Conservation (phyloP, 495 filamentous ascomycete genomes). For the Stereocaulon alpinum region DNA sequence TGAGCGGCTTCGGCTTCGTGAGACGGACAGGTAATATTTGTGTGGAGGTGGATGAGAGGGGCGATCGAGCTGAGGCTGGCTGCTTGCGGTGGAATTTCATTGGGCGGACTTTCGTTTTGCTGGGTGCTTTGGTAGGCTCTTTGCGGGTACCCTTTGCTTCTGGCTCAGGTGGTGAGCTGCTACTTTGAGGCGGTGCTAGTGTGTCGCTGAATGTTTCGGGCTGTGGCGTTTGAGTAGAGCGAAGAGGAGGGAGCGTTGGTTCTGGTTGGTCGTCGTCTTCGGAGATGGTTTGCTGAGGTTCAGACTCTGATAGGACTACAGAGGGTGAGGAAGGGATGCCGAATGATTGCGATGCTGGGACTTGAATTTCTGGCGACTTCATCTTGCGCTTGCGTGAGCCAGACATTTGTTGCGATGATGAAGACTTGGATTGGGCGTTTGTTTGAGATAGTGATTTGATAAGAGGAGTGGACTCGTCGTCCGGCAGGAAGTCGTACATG, state of each 20-base stretch:
- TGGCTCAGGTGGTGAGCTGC: conserved; percentile 12
- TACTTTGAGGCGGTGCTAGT: conserved; percentile 22
- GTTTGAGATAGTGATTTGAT: conserved; percentile 10
- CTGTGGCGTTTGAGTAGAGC: conserved; percentile 3
- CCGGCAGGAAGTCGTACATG: conserved; percentile 48
- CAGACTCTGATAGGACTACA: background rate
- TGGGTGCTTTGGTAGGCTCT: background rate
- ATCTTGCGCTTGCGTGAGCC: conserved; percentile 23
- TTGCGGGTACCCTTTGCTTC: background rate
- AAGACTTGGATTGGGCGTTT: conserved; percentile 8
- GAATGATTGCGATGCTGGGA: conserved; percentile 18
- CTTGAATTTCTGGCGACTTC: conserved; percentile 20
- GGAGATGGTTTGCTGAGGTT: conserved; percentile 4
- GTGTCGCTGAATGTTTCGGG: conserved; percentile 17
- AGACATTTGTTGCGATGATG: conserved; percentile 14
- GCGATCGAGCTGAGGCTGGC: conserved; percentile 11
- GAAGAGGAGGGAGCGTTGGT: conserved; percentile 13
- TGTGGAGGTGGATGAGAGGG: conserved; percentile 15
- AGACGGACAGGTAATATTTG: conserved; percentile 2
- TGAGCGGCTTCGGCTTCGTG: conserved; percentile 17
- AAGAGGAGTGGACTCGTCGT: conserved; percentile 58
- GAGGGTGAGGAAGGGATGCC: conserved; percentile 9
- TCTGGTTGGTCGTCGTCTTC: conserved; percentile 12
- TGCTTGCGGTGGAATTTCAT: background rate
- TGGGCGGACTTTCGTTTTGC: background rate